Conservation (phyloP, 2,329 filamentous ascomycete genomes). For the Fusarium tupiense region DNA sequence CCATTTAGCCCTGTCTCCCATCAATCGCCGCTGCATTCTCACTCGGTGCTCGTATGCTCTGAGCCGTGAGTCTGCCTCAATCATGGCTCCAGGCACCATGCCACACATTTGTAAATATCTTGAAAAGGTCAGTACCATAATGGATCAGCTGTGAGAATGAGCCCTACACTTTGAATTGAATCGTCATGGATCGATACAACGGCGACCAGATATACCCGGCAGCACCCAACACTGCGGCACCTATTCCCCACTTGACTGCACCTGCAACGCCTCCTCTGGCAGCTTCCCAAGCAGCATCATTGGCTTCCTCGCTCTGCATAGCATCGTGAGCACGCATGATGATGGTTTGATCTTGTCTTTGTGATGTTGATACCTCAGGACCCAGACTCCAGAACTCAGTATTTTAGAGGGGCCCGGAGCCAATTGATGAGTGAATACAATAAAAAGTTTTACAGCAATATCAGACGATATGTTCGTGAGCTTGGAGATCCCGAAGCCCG, state of each 20-base stretch:
- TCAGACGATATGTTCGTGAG: constrained; percentile 27
- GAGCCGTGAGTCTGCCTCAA: constrained; percentile 77
- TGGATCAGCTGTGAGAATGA: neutral
- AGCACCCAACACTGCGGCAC: constrained; percentile 68
- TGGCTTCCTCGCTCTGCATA: constrained; percentile 72
- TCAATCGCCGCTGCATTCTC: constrained; percentile 70
- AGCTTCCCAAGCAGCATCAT: constrained; percentile 77
- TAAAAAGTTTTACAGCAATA: constrained; percentile 2
- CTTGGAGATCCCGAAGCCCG: constrained; percentile 23
- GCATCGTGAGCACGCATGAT: constrained; percentile 54
- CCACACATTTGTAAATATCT: constrained; percentile 87
- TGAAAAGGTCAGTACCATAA: constrained; percentile 12
- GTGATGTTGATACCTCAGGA: neutral
- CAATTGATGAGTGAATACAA: neutral
- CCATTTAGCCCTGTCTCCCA: constrained; percentile 75
- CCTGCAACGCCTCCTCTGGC: constrained; percentile 72
- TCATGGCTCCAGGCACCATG: constrained; percentile 81
- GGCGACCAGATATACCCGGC: constrained; percentile 73
- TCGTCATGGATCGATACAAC: constrained; percentile 75
- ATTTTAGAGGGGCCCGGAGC: neutral
- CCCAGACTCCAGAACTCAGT: neutral
- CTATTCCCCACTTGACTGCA: constrained; percentile 78
- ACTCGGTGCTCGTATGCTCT: constrained; percentile 73
- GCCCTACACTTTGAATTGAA: constrained; percentile 81
- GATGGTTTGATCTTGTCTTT: neutral